Base-by-base conservation (phyloP, 345 rosid genomes). In the Microcos paniculata region DNA sequence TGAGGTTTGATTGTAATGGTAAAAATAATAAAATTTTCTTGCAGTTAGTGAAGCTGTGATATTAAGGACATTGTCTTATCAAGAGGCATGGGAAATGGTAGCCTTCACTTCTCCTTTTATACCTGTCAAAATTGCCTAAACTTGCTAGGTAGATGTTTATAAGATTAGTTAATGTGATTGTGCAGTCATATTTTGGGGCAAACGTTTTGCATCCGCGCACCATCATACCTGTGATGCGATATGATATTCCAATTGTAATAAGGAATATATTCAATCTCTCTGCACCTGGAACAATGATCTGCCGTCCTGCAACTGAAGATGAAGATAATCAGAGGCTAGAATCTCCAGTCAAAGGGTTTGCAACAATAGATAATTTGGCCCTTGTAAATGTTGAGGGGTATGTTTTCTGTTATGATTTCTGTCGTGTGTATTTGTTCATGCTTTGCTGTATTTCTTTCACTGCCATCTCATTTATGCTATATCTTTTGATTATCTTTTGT, bases 61-160 rank as follows among this genome's bases (percentile, higher is more conserved):
- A 74, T 79, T 96, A n/a, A 84, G 80, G 82, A 90, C 85, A 43
- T 85, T 96, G 75, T 92, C 98, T 78, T 96, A 96, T 83, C 99
- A 96, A 86, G 99, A 96, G 83, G 99, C 99, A 42, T 96, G 97
- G 99, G 99, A 96, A 90, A 94, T 96, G 99, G 98, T 96, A 84
- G 88, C 58, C 74, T 62, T 79, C 43, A 76, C 15, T 35, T 3
- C 61, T 77, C 73, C 79, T 83, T 49, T 76, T 53, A 62, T 76
- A 42, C 31, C 49, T 67, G 58, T 46, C 77, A 63, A 46, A 59
- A 56, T 82, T 76, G 35, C 45, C 63, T 72, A 31, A 76, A 71
- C 43, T 63, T 38, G 24, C 77, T 40, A 65, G 35, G 14, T 38
- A 57, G 52, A 68, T 58, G 15, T 62, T 75, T 71, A 76, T 79